phyloP scores from a whole-genome alignment of 1,284 basidiomycete genomes.

The Austroboletus sp. region DNA sequence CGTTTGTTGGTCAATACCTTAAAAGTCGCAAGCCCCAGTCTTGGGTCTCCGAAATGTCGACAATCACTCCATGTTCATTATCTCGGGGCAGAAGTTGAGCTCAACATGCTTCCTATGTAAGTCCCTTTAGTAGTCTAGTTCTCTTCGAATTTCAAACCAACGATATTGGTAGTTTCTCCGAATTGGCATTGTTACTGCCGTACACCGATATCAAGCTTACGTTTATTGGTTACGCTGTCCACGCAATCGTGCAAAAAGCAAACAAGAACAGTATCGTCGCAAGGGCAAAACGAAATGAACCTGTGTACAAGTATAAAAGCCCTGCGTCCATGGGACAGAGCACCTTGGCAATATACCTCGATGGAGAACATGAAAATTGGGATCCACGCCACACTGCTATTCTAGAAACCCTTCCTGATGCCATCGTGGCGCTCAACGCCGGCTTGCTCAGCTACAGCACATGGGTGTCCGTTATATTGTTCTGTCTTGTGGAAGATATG shows the following conservation, averaged over 20 bases:
- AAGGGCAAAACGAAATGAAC: slow-evolving; percentile 23
- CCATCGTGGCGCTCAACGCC: slow-evolving; percentile 36
- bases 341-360: slow-evolving; percentile 30
- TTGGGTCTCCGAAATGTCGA: slow-evolving; percentile 20
- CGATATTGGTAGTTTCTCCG: slow-evolving; percentile 33
- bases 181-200: slow-evolving; percentile 38
- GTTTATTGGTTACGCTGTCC: slow-evolving; percentile 34
- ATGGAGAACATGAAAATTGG: slow-evolving; percentile 32
- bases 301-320: slow-evolving; percentile 35
- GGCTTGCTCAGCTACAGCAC: slow-evolving; percentile 34
- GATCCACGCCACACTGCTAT: slow-evolving; percentile 22
- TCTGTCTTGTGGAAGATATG: slow-evolving; percentile 24
- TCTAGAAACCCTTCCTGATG: slow-evolving; percentile 28
- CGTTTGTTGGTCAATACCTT: slow-evolving; percentile 33
- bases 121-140: slow-evolving; percentile 11
- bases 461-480: slow-evolving; percentile 34
- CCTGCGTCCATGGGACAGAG: slow-evolving; percentile 34
- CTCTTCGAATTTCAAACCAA: neutral
- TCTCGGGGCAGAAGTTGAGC: slow-evolving; percentile 38
- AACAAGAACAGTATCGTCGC: slow-evolving; percentile 24
- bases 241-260: slow-evolving; percentile 28
- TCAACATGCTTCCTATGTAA: slow-evolving; percentile 41
- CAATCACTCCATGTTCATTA: slow-evolving; percentile 33
- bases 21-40: slow-evolving; percentile 27
- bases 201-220: slow-evolving; percentile 37